Evolutionary conservation across 139 green algal species (phyloP), one percentile per base, ranked within the genome.

Genomic region (Auxenochlorella pyrenoidosa): DNA sequence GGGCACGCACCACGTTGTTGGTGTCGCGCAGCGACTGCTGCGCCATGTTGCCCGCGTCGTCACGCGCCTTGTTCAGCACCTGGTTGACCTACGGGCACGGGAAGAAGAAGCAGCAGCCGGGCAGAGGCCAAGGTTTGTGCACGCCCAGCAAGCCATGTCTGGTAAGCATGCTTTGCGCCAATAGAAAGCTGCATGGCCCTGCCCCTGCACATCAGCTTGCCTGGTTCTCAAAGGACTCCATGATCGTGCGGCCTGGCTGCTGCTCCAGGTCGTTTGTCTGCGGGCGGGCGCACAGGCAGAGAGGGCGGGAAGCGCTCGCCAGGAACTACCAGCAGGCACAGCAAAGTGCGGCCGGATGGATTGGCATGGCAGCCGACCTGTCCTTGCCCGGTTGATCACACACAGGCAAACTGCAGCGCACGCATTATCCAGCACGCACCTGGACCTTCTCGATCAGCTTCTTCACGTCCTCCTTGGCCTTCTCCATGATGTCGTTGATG

Each of bases 221-320:
- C 75, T 96, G 90, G 79, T 95, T 94, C 93, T 99, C 97, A 90
- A 99, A 99, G 26, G 95, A 95, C 93, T 99, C 97, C 93, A 96
- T 94, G 81, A 99, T 96, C 3, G 95, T 98, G 77, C 94, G 91
- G 2, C 95, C 95, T 24, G 97, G 97, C 91, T 98, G 95, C 70
- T 95, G 88, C 93, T 99, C 97, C 80, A 99, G 93, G 85, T 96
- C 91, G 38, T 93, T 93, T 54, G 90, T 92, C 93, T 99, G 80
- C 80, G 24, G 34, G 36, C 2, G 1, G 19, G 97, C 63, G 63
- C 24, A 71, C 2, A 10, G 24, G 59, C 59, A 30, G 16, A 63
- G 54, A 63, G 3, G 54, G 10, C 13, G 54, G 54, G 15, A 13
- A 22, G 15, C 2, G 54, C 60, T 32, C 12, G 30, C 12, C 2